Base-by-base conservation (phyloP, 345 rosid species). In the Euphorbia lathyris region DNA sequence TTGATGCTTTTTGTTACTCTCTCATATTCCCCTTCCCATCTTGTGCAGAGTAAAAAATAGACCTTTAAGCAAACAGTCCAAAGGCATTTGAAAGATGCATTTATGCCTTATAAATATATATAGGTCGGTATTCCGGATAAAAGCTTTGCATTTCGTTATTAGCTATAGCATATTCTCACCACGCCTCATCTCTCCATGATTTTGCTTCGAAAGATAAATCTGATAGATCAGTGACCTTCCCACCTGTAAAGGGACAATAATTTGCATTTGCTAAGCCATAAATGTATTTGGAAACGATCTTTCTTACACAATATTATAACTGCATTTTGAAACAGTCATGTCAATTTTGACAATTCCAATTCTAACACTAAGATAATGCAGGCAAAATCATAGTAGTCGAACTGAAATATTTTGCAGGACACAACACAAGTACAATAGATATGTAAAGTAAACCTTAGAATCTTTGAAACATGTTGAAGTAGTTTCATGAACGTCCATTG, bases 181-280 rank as follows among this genome's bases (percentile, higher is more conserved):
- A 93, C 10, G 97, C 98, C 40, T 67, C 2, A 65, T 93, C 97
- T 81, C 79, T 85, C 10, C 84, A 47, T 17, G 98, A 93, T 80
- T 55, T 83, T 66, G 96, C 98, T 84, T 93, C 98, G 77, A 80
- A 93, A 72, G 82, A 79, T 68, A 90, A 73, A 52, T 86, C 97
- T 68, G 86, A 56, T 11, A 84, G 75, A 79, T 88, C 90, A 34
- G 82, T 68, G 29, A 70, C 50, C 67, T 58, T 76, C 26, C 65
- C 68, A 75, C 74, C 87, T 86, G 84, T 70, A 56, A 67, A 23
- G 22, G 65, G 66, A 19, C 23, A 51, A 51, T 20, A 51, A 51
- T 61, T 29, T 12, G 26, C 34, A 42, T 13, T 29, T 61, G 30
- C 67, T 34, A 45, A 48, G 70, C 23, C 60, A 45, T 26, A 34